A percentile compares a stretch with the other conserved stretches of the same genome.
These are phyloP conservation scores for Phycomyces nitens DNA, from an alignment of 192 early-diverging fungal genomes.

Conservation along the genomic window DNA sequence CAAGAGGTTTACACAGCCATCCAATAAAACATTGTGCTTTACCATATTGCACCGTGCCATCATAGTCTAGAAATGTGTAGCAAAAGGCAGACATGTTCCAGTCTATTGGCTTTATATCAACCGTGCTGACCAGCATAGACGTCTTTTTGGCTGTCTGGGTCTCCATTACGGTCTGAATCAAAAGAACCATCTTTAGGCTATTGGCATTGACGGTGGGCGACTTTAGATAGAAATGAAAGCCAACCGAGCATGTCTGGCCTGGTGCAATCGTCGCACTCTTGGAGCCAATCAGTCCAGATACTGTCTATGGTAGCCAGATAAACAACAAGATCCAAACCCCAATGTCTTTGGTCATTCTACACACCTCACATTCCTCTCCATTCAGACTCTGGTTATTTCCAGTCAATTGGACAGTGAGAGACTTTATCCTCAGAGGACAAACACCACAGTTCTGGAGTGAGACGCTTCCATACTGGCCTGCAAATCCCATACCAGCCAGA, in stretches of 20 bases:
- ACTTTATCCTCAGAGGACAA: slow-evolving; percentile 31
- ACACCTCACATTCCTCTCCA: slow-evolving; percentile 4
- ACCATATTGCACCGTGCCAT: slow-evolving; percentile 67
- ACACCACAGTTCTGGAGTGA: slow-evolving; percentile 29
- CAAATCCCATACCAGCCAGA: slow-evolving; percentile 14
- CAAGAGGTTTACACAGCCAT: not conserved
- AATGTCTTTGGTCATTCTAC: no score
- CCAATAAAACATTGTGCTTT: slow-evolving; percentile 3
- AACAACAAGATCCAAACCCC: no score
- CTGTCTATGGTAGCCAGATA: no score
- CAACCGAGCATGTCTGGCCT: slow-evolving; percentile 2
- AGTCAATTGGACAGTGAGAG: slow-evolving; percentile 26
- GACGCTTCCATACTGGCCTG: slow-evolving; percentile 17
- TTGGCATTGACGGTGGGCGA: not conserved
- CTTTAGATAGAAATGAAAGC: not conserved
- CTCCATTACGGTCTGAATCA: not conserved
- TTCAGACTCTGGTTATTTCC: not conserved
- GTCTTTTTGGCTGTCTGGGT: slow-evolving; percentile 5
- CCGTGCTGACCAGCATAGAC: not conserved
- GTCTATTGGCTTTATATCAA: not conserved
- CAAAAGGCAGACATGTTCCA: slow-evolving; percentile 55
- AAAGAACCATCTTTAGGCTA: not conserved
- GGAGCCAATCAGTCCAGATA: not conserved
- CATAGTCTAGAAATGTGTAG: slow-evolving; percentile 69
- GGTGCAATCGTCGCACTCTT: not conserved